Evolutionary conservation across 345 rosid species (phyloP).

Genomic region (Moricandia moricandioides): DNA sequence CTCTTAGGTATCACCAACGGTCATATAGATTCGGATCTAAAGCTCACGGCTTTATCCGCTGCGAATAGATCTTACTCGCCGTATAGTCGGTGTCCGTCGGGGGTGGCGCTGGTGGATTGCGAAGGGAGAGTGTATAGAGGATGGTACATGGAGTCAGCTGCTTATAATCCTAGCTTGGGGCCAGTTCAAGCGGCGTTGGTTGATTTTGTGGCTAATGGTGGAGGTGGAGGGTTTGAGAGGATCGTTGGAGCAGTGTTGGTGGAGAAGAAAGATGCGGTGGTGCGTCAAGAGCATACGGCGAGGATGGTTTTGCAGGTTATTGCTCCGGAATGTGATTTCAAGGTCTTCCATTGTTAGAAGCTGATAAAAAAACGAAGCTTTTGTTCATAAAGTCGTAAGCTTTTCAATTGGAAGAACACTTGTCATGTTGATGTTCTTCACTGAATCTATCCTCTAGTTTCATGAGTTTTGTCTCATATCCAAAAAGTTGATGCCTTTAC

Average conservation of each 20-base stretch:
- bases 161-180: neutral
- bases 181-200: neutral
- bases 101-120: neutral
- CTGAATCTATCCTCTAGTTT: too few relatives aligned
- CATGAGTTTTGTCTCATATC: too few relatives aligned
- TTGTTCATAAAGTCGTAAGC: neutral
- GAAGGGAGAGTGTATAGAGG: neutral
- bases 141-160: neutral
- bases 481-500: neutral
- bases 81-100: neutral
- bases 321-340: conserved; percentile 58
- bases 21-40: conserved; percentile 17
- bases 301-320: conserved; percentile 56
- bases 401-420: neutral
- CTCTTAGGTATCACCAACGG: conserved; percentile 17
- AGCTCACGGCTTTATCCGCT: conserved; percentile 17
- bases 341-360: conserved; percentile 55
- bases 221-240: neutral
- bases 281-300: conserved; percentile 49
- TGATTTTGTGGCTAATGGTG: neutral
- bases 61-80: neutral
- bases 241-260: neutral
- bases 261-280: conserved; percentile 21
- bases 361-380: neutral
- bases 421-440: too few relatives aligned